Base-by-base conservation (phyloP, 495 filamentous ascomycete genomes). In the Parathielavia hyrcaniae region DNA sequence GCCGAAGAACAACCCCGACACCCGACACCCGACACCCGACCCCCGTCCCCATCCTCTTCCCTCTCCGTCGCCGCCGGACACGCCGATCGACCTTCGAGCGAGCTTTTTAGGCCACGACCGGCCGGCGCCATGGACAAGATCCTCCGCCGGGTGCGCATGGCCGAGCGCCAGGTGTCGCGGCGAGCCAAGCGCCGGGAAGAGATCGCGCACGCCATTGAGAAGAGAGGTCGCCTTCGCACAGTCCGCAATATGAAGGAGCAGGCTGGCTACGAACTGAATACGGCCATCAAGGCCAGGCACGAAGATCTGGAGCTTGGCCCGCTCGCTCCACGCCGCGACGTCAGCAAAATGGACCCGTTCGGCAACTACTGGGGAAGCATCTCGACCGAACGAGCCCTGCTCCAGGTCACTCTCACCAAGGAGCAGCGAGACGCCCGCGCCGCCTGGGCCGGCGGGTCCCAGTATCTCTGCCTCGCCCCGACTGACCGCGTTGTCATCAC, bases 231-330 rank as follows among this genome's bases (percentile, higher is more conserved):
- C 55, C 8, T 36, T 19, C 61, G 68, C 47, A 61, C 26, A 16
- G 66, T n/a, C 13, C 54, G 17, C 30, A 50, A 12, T 12, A 16
- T 58, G 41, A 36, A 40, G 1, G 2, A 0, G 1, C 23, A 53
- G 38, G 67, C 64, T 6, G 41, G 49, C 0, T 1, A 36, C 0
- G 69, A 74, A 17, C 36, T 77, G 6, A 2, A 32, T 8, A 20
- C 22, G 0, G 73, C 74, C 47, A 68, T 72, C 53, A 54, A 69
- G 55, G 62, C 66, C 48, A 67, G 75, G 13, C 64, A 62, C 38
- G 86, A 93, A 67, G 89, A 95, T 67, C 91, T 84, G 78, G 69
- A 85, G 55, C 69, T 90, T 57, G 90, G 91, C 2, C 79, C 85
- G 4, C 66, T 96, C 45, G 87, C 88, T 1, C 90, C 90, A 0